Base-by-base conservation (phyloP, 176 grass and related monocot species). In the Triticum turgidum region DNA sequence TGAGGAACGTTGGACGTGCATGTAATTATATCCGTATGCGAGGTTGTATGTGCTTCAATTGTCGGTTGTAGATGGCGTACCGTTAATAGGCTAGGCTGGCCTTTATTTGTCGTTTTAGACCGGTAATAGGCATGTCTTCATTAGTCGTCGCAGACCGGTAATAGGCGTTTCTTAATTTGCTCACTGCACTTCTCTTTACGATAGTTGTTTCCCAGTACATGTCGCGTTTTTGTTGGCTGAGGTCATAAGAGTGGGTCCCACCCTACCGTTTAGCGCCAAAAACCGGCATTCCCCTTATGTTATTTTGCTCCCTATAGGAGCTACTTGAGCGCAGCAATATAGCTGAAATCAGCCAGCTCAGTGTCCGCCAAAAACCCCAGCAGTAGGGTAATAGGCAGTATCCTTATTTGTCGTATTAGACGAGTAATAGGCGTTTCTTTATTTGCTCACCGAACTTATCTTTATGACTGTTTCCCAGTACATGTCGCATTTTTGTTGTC, bases 101-200 rank as follows among this genome's bases (percentile, higher is more conserved):
- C 54, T 73, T 83, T 14, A 65, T 83, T 78, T 83, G 8, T 35
- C 7, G n/a, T 51, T 63, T 69, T 30, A 47, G 24, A 42, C 73
- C 42, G 11, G n/a, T 17, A 65, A 73, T 78, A 61, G 64, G 66
- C 72, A 86, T 63, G 21, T 69, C 54, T 65, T 83, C 20, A 65
- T 83, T 78, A 65, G 5, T 45, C 5, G n/a, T 29, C 38, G 69
- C 29, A 37, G 18, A 42, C 65, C 30, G 8, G 39, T n/a, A 65
- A 65, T 78, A 69, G 30, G 42, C 30, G 78, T 86, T 29, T 69
- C 39, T 72, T 73, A 9, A 61, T 78, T 71, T 72, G 5, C 82
- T 22, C 47, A 44, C 1, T 61, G 4, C 59, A 65, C 21, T 32
- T 56, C 39, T 59, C 45, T 66, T 51, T 58, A 20, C 41, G n/a